Evolutionary conservation across 495 filamentous ascomycete species (phyloP), one percentile per base, ranked within the genome.

Genomic region (Diplogelasinospora grovesii): DNA sequence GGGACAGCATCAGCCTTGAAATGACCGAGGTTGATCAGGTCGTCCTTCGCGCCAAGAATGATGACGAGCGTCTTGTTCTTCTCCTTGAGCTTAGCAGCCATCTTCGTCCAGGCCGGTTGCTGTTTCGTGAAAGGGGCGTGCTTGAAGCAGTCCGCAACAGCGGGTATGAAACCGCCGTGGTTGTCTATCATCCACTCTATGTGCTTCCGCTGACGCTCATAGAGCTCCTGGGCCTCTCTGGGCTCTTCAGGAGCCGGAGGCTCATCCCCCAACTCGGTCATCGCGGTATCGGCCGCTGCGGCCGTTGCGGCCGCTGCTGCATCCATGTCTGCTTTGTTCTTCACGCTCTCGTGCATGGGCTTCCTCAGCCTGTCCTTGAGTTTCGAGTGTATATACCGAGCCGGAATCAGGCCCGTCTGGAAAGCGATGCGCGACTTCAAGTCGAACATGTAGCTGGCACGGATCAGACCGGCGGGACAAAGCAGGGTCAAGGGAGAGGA

Each of bases 391-490:
- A 71, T 55, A 1, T 69, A 19, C 5, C 60, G 50, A 28, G 59
- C 52, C 5, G 68, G 68, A 27, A 71, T 49, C 2, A 80, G 46
- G 8, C 72, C 71, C 3, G 65, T 62, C 3, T 68, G 69, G 50
- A 85, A 89, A 11, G 87, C 62, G 26, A 86, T 52, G 36, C 71
- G 69, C 24, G 72, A 78, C 20, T 69, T 53, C 52, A 69, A 66
- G 46, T 70, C 75, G 42, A 86, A 74, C 45, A 79, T 81, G n/a
- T 71, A n/a, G n/a, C 62, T 2, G 74, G 56, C 22, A n/a, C 83
- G 73, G 31, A 93, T 70, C 22, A 92, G 63, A 0, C 89, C 90
- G 2, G 78, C 62, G 0, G 86, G 83, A 0, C 86, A 85, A 23
- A 95, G 65, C 21, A 97, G 73, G 5, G 86, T 69, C 8, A 95